Evolutionary conservation across 2,329 filamentous ascomycete species (phyloP), one percentile per base, ranked within the genome.

Genomic region (Massarina eburnea): DNA sequence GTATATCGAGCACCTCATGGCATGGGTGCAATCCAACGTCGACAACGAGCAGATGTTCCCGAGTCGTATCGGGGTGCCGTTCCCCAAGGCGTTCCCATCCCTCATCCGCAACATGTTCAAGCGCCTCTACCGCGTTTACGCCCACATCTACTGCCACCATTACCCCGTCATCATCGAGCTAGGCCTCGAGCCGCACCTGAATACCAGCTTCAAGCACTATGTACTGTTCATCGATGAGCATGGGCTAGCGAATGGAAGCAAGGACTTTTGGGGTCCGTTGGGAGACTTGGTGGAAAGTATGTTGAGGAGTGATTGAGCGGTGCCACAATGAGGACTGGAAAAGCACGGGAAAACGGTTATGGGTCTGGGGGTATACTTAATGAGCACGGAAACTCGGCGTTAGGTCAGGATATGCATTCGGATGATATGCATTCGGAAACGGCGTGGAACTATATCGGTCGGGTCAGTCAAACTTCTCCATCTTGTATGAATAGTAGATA

Each of bases 81-180:
- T 99, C 71, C 94, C 94, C 2, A 83, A 88, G 54, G 88, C 89
- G 56, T 97, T 96, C 71, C 80, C 92, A 59, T 86, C 86, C 55
- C 94, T 96, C 63, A 92, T 96, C 76, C 88, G 91, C 61, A 94
- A 96, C 74, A 97, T 99, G 87, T 97, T 99, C 83, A 99, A 99
- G 81, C 88, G 94, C 67, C 86, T 99, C 76, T 99, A 97, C 79
- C 88, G 94, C 48, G 92, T 96, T 59, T 99, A 99, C 67, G 87
- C 94, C 38, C 94, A 99, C 72, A 84, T 99, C 50, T 99, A 99
- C 78, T 96, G 95, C 81, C 89, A 91, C 46, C 94, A 99, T 72
- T 99, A 99, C 74, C 91, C 91, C 27, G 91, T 99, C 57, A 87
- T 99, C 58, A 88, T 95, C 48, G 91, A 96, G 69, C 82, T 99